phyloP scores from a whole-genome alignment of 805 yeast genomes.

The Candida incommunis region DNA sequence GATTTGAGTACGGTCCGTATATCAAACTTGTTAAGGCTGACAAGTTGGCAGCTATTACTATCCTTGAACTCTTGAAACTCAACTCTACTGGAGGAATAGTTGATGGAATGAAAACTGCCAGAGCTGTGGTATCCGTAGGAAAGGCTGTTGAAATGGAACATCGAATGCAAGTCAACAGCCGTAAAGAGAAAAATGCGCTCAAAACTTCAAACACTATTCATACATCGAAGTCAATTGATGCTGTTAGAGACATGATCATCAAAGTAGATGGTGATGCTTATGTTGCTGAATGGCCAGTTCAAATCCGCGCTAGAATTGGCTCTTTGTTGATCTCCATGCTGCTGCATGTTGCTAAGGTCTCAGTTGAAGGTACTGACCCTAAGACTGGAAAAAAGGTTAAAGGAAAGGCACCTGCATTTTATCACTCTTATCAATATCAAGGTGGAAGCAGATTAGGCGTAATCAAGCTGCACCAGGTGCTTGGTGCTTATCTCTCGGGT shows the following conservation, averaged over 20 bases:
- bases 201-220: slow-evolving; percentile 33
- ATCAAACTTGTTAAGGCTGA: slow-evolving; percentile 59
- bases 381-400: slow-evolving; percentile 48
- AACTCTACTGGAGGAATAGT: slow-evolving; percentile 57
- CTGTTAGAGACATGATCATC: background rate
- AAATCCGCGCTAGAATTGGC: slow-evolving; percentile 59
- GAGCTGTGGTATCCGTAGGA: slow-evolving; percentile 71
- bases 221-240: background rate
- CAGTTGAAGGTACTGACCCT: slow-evolving; percentile 73
- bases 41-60: slow-evolving; percentile 70
- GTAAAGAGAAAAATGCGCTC: slow-evolving; percentile 25
- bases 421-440: slow-evolving; percentile 72
- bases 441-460: slow-evolving; percentile 74
- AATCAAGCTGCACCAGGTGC: slow-evolving; percentile 54
- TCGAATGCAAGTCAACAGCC: slow-evolving; percentile 15
- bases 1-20: slow-evolving; percentile 57
- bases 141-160: slow-evolving; percentile 76
- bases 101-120: slow-evolving; percentile 74
- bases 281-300: slow-evolving; percentile 40
- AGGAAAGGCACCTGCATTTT: slow-evolving; percentile 80
- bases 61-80: slow-evolving; percentile 64
- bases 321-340: slow-evolving; percentile 62
- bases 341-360: slow-evolving; percentile 69
- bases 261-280: slow-evolving; percentile 28
- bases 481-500: slow-evolving; percentile 52